These are phyloP conservation scores for Dothiorella sarmentorum DNA, from an alignment of 2,329 filamentous ascomycete genomes.

Conservation along the genomic window DNA sequence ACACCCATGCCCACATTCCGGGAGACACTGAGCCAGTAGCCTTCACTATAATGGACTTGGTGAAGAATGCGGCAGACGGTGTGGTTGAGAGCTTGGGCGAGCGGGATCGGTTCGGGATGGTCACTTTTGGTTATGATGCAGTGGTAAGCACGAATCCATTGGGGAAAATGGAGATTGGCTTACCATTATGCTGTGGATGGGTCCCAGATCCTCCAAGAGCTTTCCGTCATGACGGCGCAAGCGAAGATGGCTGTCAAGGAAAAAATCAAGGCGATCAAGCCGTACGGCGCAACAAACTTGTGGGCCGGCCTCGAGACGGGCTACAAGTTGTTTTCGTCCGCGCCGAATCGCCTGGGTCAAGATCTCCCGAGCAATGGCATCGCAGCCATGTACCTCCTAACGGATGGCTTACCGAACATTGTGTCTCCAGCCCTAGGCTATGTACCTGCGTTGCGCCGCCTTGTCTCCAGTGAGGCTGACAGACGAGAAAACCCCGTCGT, in stretches of 20 bases:
- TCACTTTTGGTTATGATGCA: constrained; percentile 50
- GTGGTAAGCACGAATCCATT: constrained; percentile 26
- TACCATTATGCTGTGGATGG: too few relatives aligned
- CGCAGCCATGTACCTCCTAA: constrained; percentile 38
- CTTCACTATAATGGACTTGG: constrained; percentile 56
- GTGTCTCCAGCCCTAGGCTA: constrained; percentile 52
- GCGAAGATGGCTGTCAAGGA: constrained; percentile 46
- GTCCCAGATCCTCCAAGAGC: background rate
- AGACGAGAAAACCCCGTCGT: constrained; percentile 28
- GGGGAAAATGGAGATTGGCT: too few relatives aligned
- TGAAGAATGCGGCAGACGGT: constrained; percentile 58
- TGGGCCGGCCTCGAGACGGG: constrained; percentile 57
- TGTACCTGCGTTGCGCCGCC: constrained; percentile 49
- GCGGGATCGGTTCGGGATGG: constrained; percentile 56
- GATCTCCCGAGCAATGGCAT: constrained; percentile 24
- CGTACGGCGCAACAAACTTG: constrained; percentile 49
- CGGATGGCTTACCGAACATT: constrained; percentile 54
- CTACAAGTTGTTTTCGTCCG: background rate
- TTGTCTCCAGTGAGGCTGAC: constrained; percentile 20
- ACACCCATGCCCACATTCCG: constrained; percentile 45
- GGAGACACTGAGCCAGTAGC: constrained; percentile 45
- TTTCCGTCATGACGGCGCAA: constrained; percentile 18
- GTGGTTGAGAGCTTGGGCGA: constrained; percentile 56
- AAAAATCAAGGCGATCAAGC: constrained; percentile 44
- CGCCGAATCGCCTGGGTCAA: background rate